A percentile compares a stretch with the other conserved stretches of the same genome.
Evolutionary conservation across 73 alveolate species (phyloP).

Genomic region (Stentor coeruleus): DNA sequence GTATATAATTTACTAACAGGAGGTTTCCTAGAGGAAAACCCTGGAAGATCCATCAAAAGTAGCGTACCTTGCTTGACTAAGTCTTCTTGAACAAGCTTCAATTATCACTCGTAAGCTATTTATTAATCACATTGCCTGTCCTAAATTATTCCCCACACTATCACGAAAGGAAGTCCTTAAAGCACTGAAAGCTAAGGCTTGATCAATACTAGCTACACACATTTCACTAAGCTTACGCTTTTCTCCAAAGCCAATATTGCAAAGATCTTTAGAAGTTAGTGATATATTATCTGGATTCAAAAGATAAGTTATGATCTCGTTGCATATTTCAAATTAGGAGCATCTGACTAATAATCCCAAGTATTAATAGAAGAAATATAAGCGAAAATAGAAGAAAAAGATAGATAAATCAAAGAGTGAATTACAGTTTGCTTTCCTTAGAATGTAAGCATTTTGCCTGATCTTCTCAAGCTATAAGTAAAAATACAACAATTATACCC

Average conservation of each 20-base stretch:
- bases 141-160: background rate
- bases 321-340: background rate
- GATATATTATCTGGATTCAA: no score
- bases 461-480: background rate
- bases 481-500: background rate
- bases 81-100: no score
- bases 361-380: background rate
- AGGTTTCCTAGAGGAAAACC: no score
- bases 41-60: no score
- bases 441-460: background rate
- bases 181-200: no score
- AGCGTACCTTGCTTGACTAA: no score
- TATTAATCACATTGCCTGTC: background rate
- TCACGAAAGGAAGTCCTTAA: no score
- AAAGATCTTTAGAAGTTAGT: background rate
- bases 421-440: background rate
- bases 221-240: background rate
- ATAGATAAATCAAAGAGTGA: background rate
- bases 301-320: background rate
- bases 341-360: background rate
- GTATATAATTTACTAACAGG: no score
- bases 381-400: background rate
- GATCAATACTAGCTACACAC: background rate
- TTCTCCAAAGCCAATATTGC: background rate
- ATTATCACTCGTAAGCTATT: background rate